Evolutionary conservation across 2,329 filamentous ascomycete species (phyloP).

Genomic region (Paramyrothecium sp.): DNA sequence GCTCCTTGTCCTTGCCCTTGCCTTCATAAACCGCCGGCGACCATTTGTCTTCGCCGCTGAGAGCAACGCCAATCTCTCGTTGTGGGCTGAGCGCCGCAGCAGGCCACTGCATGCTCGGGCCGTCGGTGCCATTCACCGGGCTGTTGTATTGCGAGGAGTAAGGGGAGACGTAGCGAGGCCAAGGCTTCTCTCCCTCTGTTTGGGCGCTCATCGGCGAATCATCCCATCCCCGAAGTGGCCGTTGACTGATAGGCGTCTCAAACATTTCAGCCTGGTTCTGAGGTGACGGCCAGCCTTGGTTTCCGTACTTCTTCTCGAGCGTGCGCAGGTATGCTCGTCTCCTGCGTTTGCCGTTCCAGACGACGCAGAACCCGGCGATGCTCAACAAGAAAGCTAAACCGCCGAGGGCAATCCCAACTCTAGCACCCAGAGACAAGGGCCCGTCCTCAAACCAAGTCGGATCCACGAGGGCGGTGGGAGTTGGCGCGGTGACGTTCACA

Average conservation of each 20-base stretch:
- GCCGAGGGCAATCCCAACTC: conserved; percentile 58
- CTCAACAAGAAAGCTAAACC: conserved; percentile 46
- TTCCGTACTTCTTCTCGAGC: conserved; percentile 39
- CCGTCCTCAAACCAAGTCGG: conserved; percentile 39
- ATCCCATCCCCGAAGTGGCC: conserved; percentile 50
- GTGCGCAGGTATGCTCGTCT: conserved; percentile 50
- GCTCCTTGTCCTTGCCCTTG: conserved; percentile 39
- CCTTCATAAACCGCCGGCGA: conserved; percentile 18
- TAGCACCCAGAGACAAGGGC: conserved; percentile 50
- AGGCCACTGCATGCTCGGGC: conserved; percentile 34
- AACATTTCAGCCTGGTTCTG: conserved; percentile 21
- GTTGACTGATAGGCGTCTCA: conserved; percentile 52
- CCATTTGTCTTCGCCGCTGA: conserved; percentile 8
- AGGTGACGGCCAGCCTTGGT: conserved; percentile 41
- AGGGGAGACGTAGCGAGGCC: conserved; percentile 54
- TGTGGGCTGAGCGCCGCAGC: conserved; percentile 8
- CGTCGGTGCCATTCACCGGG: conserved; percentile 47
- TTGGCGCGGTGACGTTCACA: conserved; percentile 51
- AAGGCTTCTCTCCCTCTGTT: conserved; percentile 38
- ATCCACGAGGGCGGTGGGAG: conserved; percentile 35
- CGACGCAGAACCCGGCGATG: conserved; percentile 48
- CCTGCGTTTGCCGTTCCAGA: conserved; percentile 56
- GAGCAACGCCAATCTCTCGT: conserved; percentile 14
- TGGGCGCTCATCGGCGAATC: conserved; percentile 48
- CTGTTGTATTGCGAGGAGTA: conserved; percentile 61